Conservation (phyloP, 2,329 filamentous ascomycete genomes). For the Macroventuria anomochaeta region DNA sequence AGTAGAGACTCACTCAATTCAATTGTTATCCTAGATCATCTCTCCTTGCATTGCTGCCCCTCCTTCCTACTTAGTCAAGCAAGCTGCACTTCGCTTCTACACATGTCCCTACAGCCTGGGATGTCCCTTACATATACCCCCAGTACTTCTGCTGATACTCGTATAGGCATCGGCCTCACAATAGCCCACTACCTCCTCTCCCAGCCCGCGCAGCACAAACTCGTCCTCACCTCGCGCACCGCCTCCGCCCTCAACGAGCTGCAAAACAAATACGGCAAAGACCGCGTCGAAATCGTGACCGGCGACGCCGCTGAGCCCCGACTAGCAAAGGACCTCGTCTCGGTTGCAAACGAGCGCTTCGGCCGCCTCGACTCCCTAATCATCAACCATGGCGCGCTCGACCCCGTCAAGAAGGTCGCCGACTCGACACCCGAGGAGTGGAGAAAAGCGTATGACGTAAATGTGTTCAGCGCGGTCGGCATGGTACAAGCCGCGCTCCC, state of each 20-base stretch:
- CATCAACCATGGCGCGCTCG: slow-evolving; percentile 84
- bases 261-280: slow-evolving; percentile 54
- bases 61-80: too few species aligned
- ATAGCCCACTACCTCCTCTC: slow-evolving; percentile 66
- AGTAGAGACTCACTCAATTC: slow-evolving; percentile 2
- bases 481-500: slow-evolving; percentile 78
- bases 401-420: slow-evolving; percentile 74
- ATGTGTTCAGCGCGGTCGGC: slow-evolving; percentile 82
- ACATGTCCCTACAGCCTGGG: too few species aligned
- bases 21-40: too few species aligned
- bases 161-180: slow-evolving; percentile 65
- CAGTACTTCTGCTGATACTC: not conserved
- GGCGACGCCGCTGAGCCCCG: slow-evolving; percentile 64
- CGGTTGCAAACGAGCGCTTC: slow-evolving; percentile 70
- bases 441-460: slow-evolving; percentile 78
- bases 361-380: slow-evolving; percentile 80
- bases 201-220: slow-evolving; percentile 59
- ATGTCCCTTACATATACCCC: too few species aligned
- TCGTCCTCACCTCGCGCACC: slow-evolving; percentile 65
- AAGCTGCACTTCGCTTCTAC: too few species aligned
- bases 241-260: slow-evolving; percentile 60
- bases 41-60: too few species aligned
- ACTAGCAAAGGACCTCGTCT: slow-evolving; percentile 66
- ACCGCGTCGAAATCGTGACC: slow-evolving; percentile 62
- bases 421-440: slow-evolving; percentile 75